A percentile compares a stretch with the other conserved stretches of the same genome.
Conservation (phyloP, 2,329 filamentous ascomycete species). For the Aureobasidium sp. region DNA sequence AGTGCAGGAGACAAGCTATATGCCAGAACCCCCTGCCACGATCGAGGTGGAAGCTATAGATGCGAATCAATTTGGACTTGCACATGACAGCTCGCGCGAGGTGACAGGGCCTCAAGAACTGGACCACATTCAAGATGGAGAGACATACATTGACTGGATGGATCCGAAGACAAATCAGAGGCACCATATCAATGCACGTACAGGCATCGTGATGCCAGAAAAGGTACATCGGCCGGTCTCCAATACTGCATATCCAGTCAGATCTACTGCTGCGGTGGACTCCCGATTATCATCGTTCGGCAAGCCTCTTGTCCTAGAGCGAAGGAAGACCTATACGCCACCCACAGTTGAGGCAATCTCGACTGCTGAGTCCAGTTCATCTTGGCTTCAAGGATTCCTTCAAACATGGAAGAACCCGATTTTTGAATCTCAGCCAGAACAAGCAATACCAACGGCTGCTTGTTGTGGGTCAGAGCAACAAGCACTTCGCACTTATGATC, state of each 20-base stretch:
- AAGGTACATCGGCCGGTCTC: neutral
- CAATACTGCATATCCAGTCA: neutral
- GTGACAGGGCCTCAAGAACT: neutral
- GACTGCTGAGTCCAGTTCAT: neutral
- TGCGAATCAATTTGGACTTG: neutral
- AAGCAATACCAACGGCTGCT: neutral
- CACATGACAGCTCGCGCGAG: neutral
- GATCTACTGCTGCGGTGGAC: conserved; percentile 20
- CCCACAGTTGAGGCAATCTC: neutral
- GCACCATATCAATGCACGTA: conserved; percentile 47
- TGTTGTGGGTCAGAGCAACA: neutral
- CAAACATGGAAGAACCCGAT: conserved; percentile 67
- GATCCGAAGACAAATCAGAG: conserved; percentile 51
- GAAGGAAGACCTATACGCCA: conserved; percentile 10
- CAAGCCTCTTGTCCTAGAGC: conserved; percentile 27
- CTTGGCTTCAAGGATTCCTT: conserved; percentile 56
- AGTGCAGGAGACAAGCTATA: neutral
- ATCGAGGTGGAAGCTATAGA: neutral
- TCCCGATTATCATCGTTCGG: conserved; percentile 22
- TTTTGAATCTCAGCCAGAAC: conserved; percentile 48
- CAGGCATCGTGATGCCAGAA: conserved; percentile 36
- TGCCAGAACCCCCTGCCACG: neutral
- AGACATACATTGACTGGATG: conserved; percentile 43
- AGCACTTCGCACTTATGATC: neutral
- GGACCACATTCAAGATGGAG: neutral